Percentiles rank a stretch among this genome's conserved stretches.
These are phyloP conservation scores for Ustilago vetiveriae DNA, from an alignment of 1,284 basidiomycete genomes.

Conservation along the genomic window DNA sequence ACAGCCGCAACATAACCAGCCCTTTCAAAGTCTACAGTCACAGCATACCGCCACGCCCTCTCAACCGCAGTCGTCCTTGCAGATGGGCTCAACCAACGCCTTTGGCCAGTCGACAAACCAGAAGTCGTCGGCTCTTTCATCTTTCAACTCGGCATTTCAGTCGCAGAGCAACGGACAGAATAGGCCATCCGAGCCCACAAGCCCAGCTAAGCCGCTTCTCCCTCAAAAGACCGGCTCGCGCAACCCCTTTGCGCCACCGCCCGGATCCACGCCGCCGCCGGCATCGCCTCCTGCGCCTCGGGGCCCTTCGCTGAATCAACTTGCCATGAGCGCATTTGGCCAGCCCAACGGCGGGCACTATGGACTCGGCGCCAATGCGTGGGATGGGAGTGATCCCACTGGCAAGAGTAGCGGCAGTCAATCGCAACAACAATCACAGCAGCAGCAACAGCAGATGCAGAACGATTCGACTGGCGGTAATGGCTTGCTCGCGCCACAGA, in stretches of 20 bases:
- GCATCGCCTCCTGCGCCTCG: constrained; percentile 72
- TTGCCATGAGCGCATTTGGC: constrained; percentile 72
- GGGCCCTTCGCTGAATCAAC: constrained; percentile 81
- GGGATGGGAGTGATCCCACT: constrained; percentile 42
- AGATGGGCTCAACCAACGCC: not conserved
- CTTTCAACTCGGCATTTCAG: constrained; percentile 74
- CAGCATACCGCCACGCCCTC: constrained; percentile 48
- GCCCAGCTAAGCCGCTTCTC: constrained; percentile 73
- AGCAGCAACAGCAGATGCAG: constrained; percentile 17
- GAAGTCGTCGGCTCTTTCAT: constrained; percentile 34
- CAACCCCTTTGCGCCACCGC: constrained; percentile 89
- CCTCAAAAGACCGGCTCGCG: constrained; percentile 91
- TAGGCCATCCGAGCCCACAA: constrained; percentile 64
- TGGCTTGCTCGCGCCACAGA: constrained; percentile 51
- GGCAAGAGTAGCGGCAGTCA: constrained; percentile 4
- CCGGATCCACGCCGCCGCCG: constrained; percentile 69
- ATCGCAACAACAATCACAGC: constrained; percentile 16
- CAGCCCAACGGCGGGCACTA: constrained; percentile 51
- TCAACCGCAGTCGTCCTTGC: constrained; percentile 41
- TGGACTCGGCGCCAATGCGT: constrained; percentile 53
- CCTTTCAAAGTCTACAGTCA: constrained; percentile 26
- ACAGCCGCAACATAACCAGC: constrained; percentile 20
- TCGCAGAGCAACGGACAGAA: constrained; percentile 17
- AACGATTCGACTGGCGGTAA: constrained; percentile 1
- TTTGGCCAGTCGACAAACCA: constrained; percentile 15